Percentiles rank a stretch among this genome's conserved stretches.
phyloP scores from a whole-genome alignment of 2,329 filamentous ascomycete species.

The Clarireedia homoeocarpa region DNA sequence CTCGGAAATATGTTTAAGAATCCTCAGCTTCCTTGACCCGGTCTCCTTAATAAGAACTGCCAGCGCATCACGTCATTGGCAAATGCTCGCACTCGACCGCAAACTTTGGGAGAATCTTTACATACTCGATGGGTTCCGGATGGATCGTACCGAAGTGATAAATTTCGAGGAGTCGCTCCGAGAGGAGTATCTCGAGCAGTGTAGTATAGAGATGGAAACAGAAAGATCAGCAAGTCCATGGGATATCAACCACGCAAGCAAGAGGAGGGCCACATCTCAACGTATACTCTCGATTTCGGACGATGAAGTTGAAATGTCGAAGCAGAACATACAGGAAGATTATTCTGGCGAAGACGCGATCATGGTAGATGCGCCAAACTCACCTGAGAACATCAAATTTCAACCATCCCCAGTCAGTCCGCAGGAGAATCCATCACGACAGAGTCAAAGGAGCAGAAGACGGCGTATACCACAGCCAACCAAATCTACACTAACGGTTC shows the following conservation, averaged over 20 bases:
- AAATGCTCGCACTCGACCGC: conserved; percentile 70
- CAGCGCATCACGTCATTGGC: conserved; percentile 74
- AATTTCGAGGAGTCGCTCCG: conserved; percentile 48
- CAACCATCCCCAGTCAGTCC: not conserved
- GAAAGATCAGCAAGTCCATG: conserved; percentile 10
- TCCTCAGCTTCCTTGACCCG: conserved; percentile 80
- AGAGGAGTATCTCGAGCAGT: conserved; percentile 8
- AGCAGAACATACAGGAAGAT: conserved; percentile 10
- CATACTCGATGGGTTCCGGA: conserved; percentile 76
- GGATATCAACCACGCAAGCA: conserved; percentile 44
- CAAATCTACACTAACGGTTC: conserved; percentile 35
- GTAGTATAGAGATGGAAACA: not conserved
- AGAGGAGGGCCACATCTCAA: conserved; percentile 45
- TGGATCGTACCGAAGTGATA: conserved; percentile 56
- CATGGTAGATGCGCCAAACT: conserved; percentile 4
- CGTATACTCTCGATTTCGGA: conserved; percentile 25
- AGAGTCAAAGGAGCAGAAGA: not conserved
- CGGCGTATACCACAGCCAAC: conserved; percentile 12
- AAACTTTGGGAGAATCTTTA: conserved; percentile 83
- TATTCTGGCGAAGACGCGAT: conserved; percentile 1
- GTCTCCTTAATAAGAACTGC: conserved; percentile 73
- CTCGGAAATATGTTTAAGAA: conserved; percentile 81
- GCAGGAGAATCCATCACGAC: not conserved
- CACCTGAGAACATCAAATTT: not conserved
- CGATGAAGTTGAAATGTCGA: conserved; percentile 41